phyloP scores from a whole-genome alignment of 345 rosid genomes.

The Pseudoturritis turrita region DNA sequence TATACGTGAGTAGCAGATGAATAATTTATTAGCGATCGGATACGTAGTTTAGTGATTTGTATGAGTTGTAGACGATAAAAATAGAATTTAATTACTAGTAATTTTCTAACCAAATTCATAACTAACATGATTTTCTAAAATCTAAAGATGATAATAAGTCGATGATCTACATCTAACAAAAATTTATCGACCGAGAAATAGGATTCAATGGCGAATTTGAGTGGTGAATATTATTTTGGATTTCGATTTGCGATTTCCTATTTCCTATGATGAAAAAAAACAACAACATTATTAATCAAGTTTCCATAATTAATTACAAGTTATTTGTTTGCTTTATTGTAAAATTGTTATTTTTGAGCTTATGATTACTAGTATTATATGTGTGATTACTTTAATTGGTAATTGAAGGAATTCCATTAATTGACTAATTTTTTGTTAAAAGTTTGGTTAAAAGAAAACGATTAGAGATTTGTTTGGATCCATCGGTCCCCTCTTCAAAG shows the following conservation, averaged over 20 bases:
- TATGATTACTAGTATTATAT: neutral
- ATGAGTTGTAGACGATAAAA: no score
- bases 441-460: slow-evolving; percentile 21
- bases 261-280: neutral
- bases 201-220: no score
- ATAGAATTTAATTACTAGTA: no score
- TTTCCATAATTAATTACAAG: neutral
- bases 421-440: neutral
- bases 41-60: no score
- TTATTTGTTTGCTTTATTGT: neutral
- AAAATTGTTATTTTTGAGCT: neutral
- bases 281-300: neutral
- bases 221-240: no score
- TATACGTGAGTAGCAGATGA: neutral
- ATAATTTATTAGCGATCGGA: neutral
- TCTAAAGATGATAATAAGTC: no score
- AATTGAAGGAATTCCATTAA: neutral
- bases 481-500: slow-evolving; percentile 26
- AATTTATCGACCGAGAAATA: no score
- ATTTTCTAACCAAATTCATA: no score
- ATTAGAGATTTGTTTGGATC: slow-evolving; percentile 25
- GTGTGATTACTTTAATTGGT: neutral
- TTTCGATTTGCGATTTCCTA: neutral
- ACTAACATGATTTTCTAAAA: no score
- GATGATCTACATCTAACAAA: no score